Conservation (phyloP, 495 filamentous ascomycete genomes). For the Tuber magnatum region DNA sequence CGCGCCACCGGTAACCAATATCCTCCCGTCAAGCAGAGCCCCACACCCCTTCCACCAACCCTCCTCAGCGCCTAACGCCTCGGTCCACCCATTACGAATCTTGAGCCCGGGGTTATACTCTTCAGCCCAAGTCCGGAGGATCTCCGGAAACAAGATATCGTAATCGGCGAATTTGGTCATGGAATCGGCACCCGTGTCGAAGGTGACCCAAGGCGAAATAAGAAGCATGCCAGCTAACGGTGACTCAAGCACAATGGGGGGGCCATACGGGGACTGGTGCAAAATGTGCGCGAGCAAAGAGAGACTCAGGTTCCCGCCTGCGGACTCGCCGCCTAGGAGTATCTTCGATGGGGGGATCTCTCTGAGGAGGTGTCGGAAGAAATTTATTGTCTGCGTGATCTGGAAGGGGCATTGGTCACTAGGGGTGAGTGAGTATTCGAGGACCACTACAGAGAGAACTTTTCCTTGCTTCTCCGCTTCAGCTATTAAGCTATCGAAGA, state of each 20-base stretch:
- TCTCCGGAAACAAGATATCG: background rate
- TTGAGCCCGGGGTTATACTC: background rate
- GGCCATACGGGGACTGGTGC: conserved; percentile 7
- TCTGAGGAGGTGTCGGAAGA: background rate
- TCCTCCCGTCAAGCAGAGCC: background rate
- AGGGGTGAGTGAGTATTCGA: background rate
- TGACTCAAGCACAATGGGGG: background rate
- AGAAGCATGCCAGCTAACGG: conserved; percentile 7
- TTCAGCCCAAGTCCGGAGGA: background rate
- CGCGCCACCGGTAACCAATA: background rate
- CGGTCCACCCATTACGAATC: background rate
- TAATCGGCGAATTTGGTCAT: background rate
- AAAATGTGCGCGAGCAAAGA: conserved; percentile 14
- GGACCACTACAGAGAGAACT: background rate
- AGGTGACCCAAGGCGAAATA: conserved; percentile 11
- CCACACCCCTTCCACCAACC: conserved; percentile 5
- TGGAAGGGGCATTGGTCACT: background rate
- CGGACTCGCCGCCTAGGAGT: conserved; percentile 10
- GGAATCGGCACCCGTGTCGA: background rate
- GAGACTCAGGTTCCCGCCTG: conserved; percentile 9
- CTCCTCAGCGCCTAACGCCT: background rate
- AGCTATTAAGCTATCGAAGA: background rate
- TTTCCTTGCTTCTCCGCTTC: background rate
- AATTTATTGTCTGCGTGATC: background rate
- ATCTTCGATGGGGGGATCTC: background rate